Evolutionary conservation across 2,329 filamentous ascomycete genomes (phyloP).

Genomic region (Diplodia intermedia): DNA sequence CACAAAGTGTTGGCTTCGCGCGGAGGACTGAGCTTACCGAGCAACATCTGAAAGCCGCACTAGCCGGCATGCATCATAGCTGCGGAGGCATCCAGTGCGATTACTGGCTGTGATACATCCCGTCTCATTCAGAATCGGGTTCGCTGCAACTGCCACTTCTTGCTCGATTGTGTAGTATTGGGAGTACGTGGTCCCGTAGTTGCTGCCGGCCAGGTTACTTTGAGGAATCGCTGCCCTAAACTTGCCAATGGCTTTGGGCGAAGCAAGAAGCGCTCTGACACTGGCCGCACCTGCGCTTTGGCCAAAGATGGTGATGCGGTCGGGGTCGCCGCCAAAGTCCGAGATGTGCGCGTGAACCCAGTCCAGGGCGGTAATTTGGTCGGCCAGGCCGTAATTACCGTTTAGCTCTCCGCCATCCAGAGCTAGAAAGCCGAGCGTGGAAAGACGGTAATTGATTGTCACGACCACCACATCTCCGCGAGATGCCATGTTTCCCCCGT

Average conservation of each 20-base stretch:
- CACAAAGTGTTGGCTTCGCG: background rate
- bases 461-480: slow-evolving; percentile 51
- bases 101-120: slow-evolving; percentile 37
- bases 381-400: slow-evolving; percentile 54
- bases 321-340: slow-evolving; percentile 49
- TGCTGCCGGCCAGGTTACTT: slow-evolving; percentile 39
- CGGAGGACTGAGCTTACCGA: slow-evolving; percentile 4
- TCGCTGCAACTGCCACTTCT: slow-evolving; percentile 35
- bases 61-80: slow-evolving; percentile 38
- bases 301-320: slow-evolving; percentile 50
- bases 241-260: slow-evolving; percentile 56
- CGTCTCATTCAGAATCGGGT: slow-evolving; percentile 39
- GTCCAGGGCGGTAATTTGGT: slow-evolving; percentile 58
- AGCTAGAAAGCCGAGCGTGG: slow-evolving; percentile 46
- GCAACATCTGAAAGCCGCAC: slow-evolving; percentile 29
- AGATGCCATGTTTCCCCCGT: slow-evolving; percentile 32
- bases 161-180: slow-evolving; percentile 41
- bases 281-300: slow-evolving; percentile 39
- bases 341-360: slow-evolving; percentile 55
- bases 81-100: slow-evolving; percentile 40
- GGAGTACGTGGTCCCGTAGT: slow-evolving; percentile 39
- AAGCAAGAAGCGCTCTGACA: slow-evolving; percentile 59
- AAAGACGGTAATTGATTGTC: slow-evolving; percentile 53
- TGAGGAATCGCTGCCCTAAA: slow-evolving; percentile 56
- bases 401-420: slow-evolving; percentile 56